Percentiles rank a stretch among this genome's conserved stretches.
Conservation (phyloP, 1,139 yeast genomes). For the Kurtzmaniella quercitrusa region DNA sequence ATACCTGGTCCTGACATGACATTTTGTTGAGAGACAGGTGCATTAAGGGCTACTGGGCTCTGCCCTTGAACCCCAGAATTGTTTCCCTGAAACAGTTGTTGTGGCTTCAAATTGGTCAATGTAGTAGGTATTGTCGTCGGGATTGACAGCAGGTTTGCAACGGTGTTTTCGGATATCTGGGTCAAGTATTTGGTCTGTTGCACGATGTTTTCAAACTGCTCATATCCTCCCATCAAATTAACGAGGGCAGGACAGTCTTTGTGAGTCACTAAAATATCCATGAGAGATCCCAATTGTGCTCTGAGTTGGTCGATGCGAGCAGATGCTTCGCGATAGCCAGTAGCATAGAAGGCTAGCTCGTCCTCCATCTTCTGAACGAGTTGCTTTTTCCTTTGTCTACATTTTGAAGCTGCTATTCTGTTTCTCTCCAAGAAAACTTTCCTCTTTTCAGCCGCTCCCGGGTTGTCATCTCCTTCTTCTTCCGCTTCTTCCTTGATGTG, state of each 20-base stretch:
- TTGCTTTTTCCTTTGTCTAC: slow-evolving; percentile 92
- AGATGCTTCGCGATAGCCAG: slow-evolving; percentile 67
- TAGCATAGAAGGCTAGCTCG: slow-evolving; percentile 63
- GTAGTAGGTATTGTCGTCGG: slow-evolving; percentile 35
- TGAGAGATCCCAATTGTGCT: slow-evolving; percentile 54
- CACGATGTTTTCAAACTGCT: slow-evolving; percentile 27
- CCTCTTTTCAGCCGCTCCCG: slow-evolving; percentile 49
- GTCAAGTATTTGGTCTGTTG: slow-evolving; percentile 30
- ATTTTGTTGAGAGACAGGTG: background rate
- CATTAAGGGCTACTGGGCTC: slow-evolving; percentile 3
- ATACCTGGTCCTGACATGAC: background rate
- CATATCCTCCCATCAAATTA: slow-evolving; percentile 36
- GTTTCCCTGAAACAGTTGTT: slow-evolving; percentile 3
- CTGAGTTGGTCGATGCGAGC: slow-evolving; percentile 54
- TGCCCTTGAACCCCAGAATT: background rate
- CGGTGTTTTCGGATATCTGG: slow-evolving; percentile 17
- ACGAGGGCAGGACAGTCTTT: slow-evolving; percentile 35
- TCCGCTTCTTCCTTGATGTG: slow-evolving; percentile 6
- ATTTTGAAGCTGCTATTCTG: slow-evolving; percentile 91
- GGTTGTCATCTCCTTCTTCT: slow-evolving; percentile 31
- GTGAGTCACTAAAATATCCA: slow-evolving; percentile 34
- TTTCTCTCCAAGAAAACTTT: slow-evolving; percentile 84
- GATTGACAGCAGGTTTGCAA: slow-evolving; percentile 18
- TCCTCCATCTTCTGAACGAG: slow-evolving; percentile 79
- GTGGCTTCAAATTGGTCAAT: slow-evolving; percentile 12